Evolutionary conservation across 139 green algal genomes (phyloP), one percentile per base, ranked within the genome.

Genomic region (Chlorella ohadii): DNA sequence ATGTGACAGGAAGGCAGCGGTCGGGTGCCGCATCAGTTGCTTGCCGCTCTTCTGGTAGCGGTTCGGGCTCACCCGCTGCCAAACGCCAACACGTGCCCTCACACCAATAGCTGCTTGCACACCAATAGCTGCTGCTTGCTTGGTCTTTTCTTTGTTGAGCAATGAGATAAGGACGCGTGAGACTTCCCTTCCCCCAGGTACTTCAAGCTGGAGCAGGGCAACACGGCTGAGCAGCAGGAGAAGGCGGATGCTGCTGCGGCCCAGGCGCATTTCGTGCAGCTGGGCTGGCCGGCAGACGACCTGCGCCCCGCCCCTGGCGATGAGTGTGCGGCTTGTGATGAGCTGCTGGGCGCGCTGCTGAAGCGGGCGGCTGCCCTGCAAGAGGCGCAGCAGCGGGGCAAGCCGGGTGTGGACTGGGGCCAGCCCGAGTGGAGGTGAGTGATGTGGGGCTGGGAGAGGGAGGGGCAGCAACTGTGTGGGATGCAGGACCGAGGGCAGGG

Each of bases 311-410:
- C 28, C 22, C 39, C 38, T 0, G 56, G 25, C 7, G 84, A 71
- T 36, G 77, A 72, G 0, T 66, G 74, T 25, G 79, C 65, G 0
- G 57, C 79, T 59, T 85, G n/a, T 31, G 88, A 91, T 17, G 67
- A 68, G 11, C 65, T 81, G 65, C 64, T 89, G 55, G 36, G 55
- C 7, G 81, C 85, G 22, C 83, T 92, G 68, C 47, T 85, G 11
- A 28, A 47, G 12, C 44, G 87, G 20, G 71, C 59, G n/a, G 61
- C 22, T 33, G 84, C 51, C 27, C 31, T 78, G 41, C 59, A 78
- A 22, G 56, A 87, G 57, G 71, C 75, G 33, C 59, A 56, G 72
- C 28, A 73, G 80, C 56, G 27, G 25, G 73, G 64, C 0, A 75
- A 76, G 73, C 27, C 22, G 6, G 56, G n/a, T 9, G 47, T 56